Conservation (phyloP, 2,329 filamentous ascomycete species). For the Mollisiaceae sp. region DNA sequence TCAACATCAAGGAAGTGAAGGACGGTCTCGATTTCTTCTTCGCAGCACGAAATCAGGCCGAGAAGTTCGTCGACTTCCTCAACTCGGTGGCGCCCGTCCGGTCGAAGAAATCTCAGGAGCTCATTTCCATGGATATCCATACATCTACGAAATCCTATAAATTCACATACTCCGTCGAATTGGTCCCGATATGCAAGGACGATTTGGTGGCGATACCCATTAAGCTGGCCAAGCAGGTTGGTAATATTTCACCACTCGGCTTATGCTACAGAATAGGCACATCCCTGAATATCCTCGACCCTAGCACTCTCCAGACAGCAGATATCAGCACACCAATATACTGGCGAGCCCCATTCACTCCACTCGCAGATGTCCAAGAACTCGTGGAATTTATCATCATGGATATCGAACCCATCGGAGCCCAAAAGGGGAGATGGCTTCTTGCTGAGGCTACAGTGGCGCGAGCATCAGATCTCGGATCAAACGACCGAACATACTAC, state of each 20-base stretch:
- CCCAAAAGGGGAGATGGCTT: conserved; percentile 78
- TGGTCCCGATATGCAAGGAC: conserved; percentile 96
- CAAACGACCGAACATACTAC: conserved; percentile 87
- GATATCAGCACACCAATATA: conserved; percentile 84
- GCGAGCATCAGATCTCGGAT: conserved; percentile 82
- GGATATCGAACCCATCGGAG: conserved; percentile 84
- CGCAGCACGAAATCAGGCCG: conserved; percentile 84
- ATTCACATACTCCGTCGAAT: conserved; percentile 86
- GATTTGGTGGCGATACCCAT: conserved; percentile 93
- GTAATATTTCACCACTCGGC: conserved; percentile 86
- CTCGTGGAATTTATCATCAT: conserved; percentile 93
- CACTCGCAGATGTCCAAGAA: conserved; percentile 82
- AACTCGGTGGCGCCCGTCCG: conserved; percentile 79
- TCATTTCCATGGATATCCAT: conserved; percentile 93
- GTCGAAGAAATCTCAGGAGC: conserved; percentile 84
- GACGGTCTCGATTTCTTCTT: conserved; percentile 98
- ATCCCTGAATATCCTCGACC: conserved; percentile 86
- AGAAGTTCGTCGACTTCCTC: conserved; percentile 91
- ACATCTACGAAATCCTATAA: conserved; percentile 93
- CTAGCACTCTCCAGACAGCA: conserved; percentile 86
- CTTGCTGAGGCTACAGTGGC: conserved; percentile 89
- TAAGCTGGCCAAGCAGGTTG: conserved; percentile 82
- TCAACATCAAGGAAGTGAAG: conserved; percentile 97
- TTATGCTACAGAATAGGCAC: conserved; percentile 91
- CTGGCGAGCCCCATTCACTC: conserved; percentile 87